A percentile compares a stretch with the other conserved stretches of the same genome.
These are phyloP conservation scores for Wickerhamomyces bisporus DNA, from an alignment of 805 yeast genomes.

Conservation along the genomic window DNA sequence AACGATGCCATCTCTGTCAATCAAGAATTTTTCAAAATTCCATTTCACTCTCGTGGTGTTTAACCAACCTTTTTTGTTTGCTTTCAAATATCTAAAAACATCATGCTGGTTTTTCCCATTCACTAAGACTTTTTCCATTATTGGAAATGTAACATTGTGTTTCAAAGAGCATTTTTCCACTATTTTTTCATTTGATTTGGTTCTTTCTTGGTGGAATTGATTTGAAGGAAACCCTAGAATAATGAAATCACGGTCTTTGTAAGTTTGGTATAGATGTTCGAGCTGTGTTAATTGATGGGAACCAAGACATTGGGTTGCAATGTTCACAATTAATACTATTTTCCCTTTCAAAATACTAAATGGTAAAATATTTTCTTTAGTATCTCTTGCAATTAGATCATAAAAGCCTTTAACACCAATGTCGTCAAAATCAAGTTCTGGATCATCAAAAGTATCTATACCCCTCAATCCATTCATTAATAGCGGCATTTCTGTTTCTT, in stretches of 20 bases:
- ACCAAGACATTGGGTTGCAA: constrained; percentile 80
- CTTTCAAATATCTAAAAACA: constrained; percentile 66
- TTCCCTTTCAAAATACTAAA: constrained; percentile 66
- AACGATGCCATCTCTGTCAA: constrained; percentile 52
- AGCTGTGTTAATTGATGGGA: constrained; percentile 74
- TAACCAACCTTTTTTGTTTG: constrained; percentile 46
- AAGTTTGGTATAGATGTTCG: constrained; percentile 62
- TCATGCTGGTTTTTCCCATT: constrained; percentile 70
- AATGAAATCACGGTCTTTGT: constrained; percentile 55
- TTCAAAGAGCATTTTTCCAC: constrained; percentile 64
- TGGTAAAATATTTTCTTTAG: constrained; percentile 51
- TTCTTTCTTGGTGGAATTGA: constrained; percentile 81
- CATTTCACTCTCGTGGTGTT: constrained; percentile 64
- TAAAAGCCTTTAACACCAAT: constrained; percentile 43
- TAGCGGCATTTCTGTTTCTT: no score
- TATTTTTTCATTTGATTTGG: constrained; percentile 64
- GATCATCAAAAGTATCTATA: background rate
- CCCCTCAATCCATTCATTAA: no score
- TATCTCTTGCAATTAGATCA: constrained; percentile 56
- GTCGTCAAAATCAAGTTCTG: no score
- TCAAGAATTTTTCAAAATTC: constrained; percentile 70
- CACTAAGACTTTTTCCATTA: constrained; percentile 71
- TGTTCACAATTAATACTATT: constrained; percentile 79
- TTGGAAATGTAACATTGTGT: constrained; percentile 79
- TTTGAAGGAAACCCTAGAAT: constrained; percentile 88